Base-by-base conservation (phyloP, 1,139 yeast species). In the Yamadazyma membranifaciens region DNA sequence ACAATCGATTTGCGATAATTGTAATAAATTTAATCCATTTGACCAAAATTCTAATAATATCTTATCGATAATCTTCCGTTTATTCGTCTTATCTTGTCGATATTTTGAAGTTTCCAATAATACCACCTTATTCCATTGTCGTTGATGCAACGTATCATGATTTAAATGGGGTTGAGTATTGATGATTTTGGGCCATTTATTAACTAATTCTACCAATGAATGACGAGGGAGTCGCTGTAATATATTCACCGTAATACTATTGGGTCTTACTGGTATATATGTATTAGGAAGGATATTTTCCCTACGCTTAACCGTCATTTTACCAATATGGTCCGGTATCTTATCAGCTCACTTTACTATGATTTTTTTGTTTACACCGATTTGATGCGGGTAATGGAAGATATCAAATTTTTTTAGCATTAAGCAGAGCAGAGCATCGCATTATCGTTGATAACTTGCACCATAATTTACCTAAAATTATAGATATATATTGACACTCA, bases 1-100 rank as follows among this genome's bases (percentile, higher is more conserved):
- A 43, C 85, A 77, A 51, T 87, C 95, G 7, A 85, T 62, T 48
- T 85, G 91, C 0, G 95, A 84, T 35, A 81, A 57, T 54, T 87
- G 95, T 14, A 80, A 67, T 6, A 85, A 59, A 50, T 82, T 85
- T 37, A 86, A 59, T 0, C 95, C 95, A 3, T 63, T 52, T 1
- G 76, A 67, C 81, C 89, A 86, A 52, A 68, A 78, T 27, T 80
- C 80, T 31, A 65, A 67, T 7, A 82, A 46, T 11, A 83, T 63
- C 36, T 62, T 61, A 44, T 80, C 83, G 2, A 81, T 63, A 10
- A 81, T 52, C 42, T 63, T 66, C 34, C 70, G 55, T 50, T 80
- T 81, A 10, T 73, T 56, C 1, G 57, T 42, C 29, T 54, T 57
- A 14, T 45, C 37, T 1, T 41, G 31, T 24, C 40, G 46, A 17